Evolutionary conservation across 257 asterid genomes (phyloP).

Genomic region (Salvia splendens): DNA sequence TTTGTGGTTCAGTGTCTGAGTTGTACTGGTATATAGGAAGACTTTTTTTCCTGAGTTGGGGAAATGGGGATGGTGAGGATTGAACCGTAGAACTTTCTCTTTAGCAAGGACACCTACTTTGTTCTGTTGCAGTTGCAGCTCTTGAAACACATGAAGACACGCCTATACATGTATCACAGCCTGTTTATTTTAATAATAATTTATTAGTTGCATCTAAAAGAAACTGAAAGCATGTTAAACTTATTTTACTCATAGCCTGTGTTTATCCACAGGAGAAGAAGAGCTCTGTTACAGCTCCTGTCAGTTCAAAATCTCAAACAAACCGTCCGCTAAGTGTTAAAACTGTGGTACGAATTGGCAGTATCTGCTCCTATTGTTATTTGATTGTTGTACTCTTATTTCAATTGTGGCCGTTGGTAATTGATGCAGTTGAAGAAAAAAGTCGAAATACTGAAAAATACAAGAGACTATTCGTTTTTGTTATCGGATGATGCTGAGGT

Average conservation of each 20-base stretch:
- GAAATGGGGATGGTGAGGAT: no score
- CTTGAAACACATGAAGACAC: no score
- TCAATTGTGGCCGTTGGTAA: background rate
- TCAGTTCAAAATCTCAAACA: constrained; percentile 39
- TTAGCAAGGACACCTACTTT: no score
- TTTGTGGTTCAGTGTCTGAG: no score
- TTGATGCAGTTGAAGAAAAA: constrained; percentile 35
- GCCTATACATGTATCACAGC: background rate
- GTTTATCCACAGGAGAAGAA: background rate
- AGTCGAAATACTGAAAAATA: constrained; percentile 66
- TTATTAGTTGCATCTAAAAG: background rate
- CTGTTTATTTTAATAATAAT: background rate
- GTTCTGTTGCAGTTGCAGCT: no score
- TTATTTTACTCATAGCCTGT: background rate
- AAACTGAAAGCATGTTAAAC: background rate
- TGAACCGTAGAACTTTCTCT: no score
- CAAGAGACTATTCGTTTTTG: constrained; percentile 92
- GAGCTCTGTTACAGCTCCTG: constrained; percentile 26
- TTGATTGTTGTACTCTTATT: background rate
- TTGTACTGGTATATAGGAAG: background rate
- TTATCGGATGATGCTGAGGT: constrained; percentile 76
- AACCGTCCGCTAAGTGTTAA: constrained; percentile 48
- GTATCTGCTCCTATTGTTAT: background rate
- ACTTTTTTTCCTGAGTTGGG: no score
- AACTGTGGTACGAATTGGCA: background rate